Percentiles rank a stretch among this genome's conserved stretches.
These are phyloP conservation scores for Ogataea salicorniae DNA, from an alignment of 805 yeast species.

Conservation along the genomic window DNA sequence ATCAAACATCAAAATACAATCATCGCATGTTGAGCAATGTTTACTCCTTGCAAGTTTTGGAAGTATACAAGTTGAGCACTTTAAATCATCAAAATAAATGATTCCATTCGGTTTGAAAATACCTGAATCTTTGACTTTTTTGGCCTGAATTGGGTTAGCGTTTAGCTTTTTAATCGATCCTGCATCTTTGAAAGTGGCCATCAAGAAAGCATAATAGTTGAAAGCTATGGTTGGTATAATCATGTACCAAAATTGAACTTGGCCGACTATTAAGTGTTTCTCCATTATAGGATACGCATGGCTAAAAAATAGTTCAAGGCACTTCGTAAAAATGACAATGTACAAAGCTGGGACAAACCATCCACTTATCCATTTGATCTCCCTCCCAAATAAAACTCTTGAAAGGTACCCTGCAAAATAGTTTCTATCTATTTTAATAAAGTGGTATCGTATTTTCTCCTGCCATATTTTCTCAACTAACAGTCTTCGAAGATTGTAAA, in stretches of 20 bases:
- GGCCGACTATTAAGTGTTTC: constrained; percentile 4
- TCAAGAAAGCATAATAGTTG: constrained; percentile 32
- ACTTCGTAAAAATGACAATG: constrained; percentile 29
- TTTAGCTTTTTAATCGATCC: constrained; percentile 30
- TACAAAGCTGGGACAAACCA: constrained; percentile 45
- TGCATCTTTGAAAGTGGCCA: constrained; percentile 39
- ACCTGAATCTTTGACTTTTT: not conserved
- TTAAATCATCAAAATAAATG: constrained; percentile 33
- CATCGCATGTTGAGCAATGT: constrained; percentile 68
- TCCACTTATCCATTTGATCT: constrained; percentile 21
- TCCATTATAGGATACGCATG: constrained; percentile 17
- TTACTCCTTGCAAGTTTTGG: constrained; percentile 74
- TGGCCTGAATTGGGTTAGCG: constrained; percentile 3
- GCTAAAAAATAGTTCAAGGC: constrained; percentile 22
- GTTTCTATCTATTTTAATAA: constrained; percentile 19
- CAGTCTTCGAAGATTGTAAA: constrained; percentile 21
- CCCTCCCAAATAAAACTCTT: constrained; percentile 6
- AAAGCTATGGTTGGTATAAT: constrained; percentile 30
- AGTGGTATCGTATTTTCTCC: not conserved
- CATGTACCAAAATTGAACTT: constrained; percentile 11
- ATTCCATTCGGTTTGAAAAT: not conserved
- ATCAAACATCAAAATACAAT: constrained; percentile 61
- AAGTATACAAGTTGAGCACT: constrained; percentile 48
- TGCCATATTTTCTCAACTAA: constrained; percentile 7
- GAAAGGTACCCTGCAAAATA: constrained; percentile 21